Conservation (phyloP, 108 stramenopile genomes). For the Stephanodiscus triporus region DNA sequence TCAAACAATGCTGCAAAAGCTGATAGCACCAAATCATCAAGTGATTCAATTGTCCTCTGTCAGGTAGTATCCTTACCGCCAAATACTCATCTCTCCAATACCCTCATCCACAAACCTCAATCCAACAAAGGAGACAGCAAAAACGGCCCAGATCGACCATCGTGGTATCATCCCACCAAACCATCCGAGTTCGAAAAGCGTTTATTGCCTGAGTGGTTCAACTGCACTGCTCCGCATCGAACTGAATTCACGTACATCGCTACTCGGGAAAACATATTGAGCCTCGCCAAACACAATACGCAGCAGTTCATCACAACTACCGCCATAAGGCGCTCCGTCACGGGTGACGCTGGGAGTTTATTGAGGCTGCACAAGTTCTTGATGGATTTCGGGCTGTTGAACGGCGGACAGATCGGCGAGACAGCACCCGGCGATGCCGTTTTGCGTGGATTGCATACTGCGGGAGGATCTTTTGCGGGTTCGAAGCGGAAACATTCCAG, state of each 20-base stretch:
- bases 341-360: conserved; percentile 84
- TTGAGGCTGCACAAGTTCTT: conserved; percentile 73
- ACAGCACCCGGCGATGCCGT: conserved; percentile 68
- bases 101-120: conserved; percentile 58
- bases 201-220: conserved; percentile 87
- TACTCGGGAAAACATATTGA: conserved; percentile 62
- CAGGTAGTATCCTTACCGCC: conserved; percentile 22
- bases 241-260: conserved; percentile 64
- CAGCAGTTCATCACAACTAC: conserved; percentile 72
- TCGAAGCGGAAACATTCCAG: conserved; percentile 38
- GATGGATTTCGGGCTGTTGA: conserved; percentile 69
- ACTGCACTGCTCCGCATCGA: conserved; percentile 74
- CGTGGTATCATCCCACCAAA: conserved; percentile 70
- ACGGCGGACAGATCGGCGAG: conserved; percentile 73
- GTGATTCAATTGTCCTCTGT: not conserved
- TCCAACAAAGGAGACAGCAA: conserved; percentile 41
- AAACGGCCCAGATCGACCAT: conserved; percentile 50
- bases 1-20: not conserved
- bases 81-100: conserved; percentile 33
- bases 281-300: conserved; percentile 47
- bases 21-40: not conserved
- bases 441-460: conserved; percentile 49
- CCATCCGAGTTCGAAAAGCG: conserved; percentile 72
- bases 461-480: not conserved
- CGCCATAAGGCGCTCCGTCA: conserved; percentile 66